These are phyloP conservation scores for Apiospora saccharicola DNA, from an alignment of 2,329 filamentous ascomycete species.

Conservation along the genomic window DNA sequence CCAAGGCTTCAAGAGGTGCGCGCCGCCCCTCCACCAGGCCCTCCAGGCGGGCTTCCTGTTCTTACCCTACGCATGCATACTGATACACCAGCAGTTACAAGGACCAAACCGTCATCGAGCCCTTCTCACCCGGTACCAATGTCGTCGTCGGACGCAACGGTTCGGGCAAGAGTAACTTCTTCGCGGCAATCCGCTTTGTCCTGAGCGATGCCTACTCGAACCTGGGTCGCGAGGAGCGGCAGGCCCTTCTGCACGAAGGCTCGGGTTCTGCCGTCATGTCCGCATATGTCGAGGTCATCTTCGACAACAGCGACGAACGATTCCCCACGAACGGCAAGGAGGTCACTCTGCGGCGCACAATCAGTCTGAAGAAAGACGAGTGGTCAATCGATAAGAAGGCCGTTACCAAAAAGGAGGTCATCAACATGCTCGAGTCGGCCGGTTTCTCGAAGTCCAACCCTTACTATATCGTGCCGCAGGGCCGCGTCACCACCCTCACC, in stretches of 20 bases:
- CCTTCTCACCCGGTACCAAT: conserved; percentile 96
- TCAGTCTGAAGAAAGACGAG: conserved; percentile 97
- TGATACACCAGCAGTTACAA: conserved; percentile 77
- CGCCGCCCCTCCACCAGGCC: conserved; percentile 33
- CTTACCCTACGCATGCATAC: conserved; percentile 27
- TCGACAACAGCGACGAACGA: conserved; percentile 95
- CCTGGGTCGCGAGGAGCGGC: conserved; percentile 94
- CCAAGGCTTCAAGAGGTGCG: conserved; percentile 97
- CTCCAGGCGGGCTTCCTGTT: conserved; percentile 16
- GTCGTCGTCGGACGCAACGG: conserved; percentile 99
- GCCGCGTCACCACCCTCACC: conserved; percentile 91
- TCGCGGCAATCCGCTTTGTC: conserved; percentile 97
- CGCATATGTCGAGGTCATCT: conserved; percentile 99
- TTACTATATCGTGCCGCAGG: conserved; percentile 98
- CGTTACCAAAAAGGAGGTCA: conserved; percentile 90
- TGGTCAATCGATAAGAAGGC: conserved; percentile 98
- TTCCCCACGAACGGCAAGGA: conserved; percentile 94
- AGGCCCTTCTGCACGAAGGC: conserved; percentile 95
- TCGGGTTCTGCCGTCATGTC: conserved; percentile 98
- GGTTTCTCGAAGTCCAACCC: conserved; percentile 97
- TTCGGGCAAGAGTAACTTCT: conserved; percentile 99
- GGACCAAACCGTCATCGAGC: conserved; percentile 98
- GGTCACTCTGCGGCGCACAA: conserved; percentile 89
- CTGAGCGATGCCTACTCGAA: conserved; percentile 97
- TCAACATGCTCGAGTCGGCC: conserved; percentile 93